Evolutionary conservation across 306 rosid species (phyloP).

Genomic region (Trichosanthes cucumerina): DNA sequence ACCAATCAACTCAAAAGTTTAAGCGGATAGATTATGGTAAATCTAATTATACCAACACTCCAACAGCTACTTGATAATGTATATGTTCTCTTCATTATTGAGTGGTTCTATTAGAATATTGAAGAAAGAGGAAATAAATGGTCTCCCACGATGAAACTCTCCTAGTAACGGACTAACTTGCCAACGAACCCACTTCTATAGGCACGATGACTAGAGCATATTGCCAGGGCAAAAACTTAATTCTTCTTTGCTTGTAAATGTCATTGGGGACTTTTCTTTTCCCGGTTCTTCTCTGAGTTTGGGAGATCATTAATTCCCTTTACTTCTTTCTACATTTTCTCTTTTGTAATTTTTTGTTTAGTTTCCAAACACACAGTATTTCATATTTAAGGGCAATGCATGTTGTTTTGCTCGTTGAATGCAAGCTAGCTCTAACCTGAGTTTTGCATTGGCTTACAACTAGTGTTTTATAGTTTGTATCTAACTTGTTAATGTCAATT

Average conservation of each 20-base stretch:
- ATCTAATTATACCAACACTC: no score
- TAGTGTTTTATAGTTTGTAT: neutral
- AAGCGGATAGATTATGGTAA: no score
- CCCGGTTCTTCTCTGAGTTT: neutral
- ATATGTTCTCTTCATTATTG: neutral
- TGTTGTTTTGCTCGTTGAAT: neutral
- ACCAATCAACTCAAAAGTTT: no score
- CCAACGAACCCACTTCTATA: neutral
- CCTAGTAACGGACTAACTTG: neutral
- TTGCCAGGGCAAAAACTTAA: neutral
- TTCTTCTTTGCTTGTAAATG: neutral
- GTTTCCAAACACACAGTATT: neutral
- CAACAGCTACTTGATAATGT: neutral
- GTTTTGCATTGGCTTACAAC: neutral
- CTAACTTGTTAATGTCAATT: neutral
- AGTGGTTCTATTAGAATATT: neutral
- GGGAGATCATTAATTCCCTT: neutral
- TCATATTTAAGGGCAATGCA: neutral
- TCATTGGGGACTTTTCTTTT: neutral
- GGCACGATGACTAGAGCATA: neutral
- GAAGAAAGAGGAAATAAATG: neutral
- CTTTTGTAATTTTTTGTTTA: neutral
- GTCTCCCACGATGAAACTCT: neutral
- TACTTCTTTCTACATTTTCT: neutral
- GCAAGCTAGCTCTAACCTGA: neutral